Conservation (phyloP, 352 stramenopile species). For the Phytophthora nicotianae region DNA sequence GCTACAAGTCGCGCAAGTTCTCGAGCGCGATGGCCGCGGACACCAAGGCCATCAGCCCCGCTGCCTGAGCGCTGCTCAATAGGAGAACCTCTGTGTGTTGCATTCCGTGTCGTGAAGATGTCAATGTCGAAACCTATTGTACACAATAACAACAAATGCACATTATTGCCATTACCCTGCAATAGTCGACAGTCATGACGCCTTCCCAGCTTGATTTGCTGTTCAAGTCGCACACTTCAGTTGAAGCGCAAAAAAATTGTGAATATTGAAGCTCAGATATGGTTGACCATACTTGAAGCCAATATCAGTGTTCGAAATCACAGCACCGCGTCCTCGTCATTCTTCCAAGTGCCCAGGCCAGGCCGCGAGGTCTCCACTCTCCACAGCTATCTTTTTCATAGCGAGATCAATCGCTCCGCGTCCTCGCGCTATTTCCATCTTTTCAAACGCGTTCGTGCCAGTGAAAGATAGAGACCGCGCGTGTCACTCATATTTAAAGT, state of each 20-base stretch:
- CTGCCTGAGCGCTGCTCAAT: slow-evolving; percentile 13
- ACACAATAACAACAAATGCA: slow-evolving; percentile 15
- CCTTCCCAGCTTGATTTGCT: slow-evolving; percentile 5
- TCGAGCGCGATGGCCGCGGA: slow-evolving; percentile 1
- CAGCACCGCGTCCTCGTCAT: not conserved
- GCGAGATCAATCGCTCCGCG: slow-evolving; percentile 1
- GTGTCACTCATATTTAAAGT: slow-evolving; percentile 15
- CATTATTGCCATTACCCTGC: not conserved
- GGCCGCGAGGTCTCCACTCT: not conserved
- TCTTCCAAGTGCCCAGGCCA: not conserved
- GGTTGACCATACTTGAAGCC: slow-evolving; percentile 10
- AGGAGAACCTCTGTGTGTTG: not conserved
- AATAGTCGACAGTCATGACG: not conserved
- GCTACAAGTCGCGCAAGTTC: slow-evolving; percentile 42
- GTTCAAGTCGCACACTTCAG: slow-evolving; percentile 1
- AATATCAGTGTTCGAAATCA: slow-evolving; percentile 16
- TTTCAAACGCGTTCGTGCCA: slow-evolving; percentile 2
- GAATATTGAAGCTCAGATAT: slow-evolving; percentile 14
- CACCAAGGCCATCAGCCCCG: slow-evolving; percentile 16
- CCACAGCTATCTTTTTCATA: slow-evolving; percentile 17
- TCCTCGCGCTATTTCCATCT: slow-evolving; percentile 24
- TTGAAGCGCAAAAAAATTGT: slow-evolving; percentile 11
- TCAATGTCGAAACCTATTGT: slow-evolving; percentile 15
- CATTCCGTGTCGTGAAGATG: not conserved
- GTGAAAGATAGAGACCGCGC: not conserved